Base-by-base conservation (phyloP, 78 protist genomes). In the Pigoraptor vietnamica region DNA sequence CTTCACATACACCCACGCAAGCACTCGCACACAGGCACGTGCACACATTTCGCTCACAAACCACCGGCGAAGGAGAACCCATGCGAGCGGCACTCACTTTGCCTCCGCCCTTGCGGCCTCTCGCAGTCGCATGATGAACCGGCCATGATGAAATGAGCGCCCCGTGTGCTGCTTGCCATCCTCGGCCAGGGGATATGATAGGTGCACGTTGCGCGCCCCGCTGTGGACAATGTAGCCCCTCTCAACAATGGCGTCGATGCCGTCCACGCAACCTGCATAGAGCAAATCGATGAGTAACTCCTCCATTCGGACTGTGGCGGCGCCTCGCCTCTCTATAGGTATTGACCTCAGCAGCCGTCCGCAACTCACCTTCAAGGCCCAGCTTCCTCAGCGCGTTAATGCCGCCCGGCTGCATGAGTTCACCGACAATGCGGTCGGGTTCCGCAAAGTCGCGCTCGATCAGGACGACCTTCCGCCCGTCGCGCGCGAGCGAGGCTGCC, bases 331-430 rank as follows among this genome's bases (percentile, higher is more conserved):
- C 56, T 40, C 56, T 14, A 2, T 40, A 19, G 2, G 2, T 14
- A 2, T 14, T 14, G 14, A 40, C 14, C 25, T 19, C 56, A 14
- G 25, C 56, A 40, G 56, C 14, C 2, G 2, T 2, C 2, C 82
- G 36, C 14, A 2, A 1, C 90, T 24, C 86, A 82, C 88, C 36
- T 23, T 88, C 95, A 89, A 96, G 89, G 29, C 96, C 97, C 34
- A 95, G 92, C 81, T 83, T 40, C 98, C 98, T 33, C 98, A 96
- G 24, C 97, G 98, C 95, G 94, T 97, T 92, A 95, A 95, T 91
- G 81, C 98, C 98, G 34, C 98, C 98, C 9, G 98, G 98, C 95
- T 96, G 98, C 92, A 96, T 93, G 37, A 96, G 93, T 90, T 96
- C 98, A 38, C 98, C 98, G 21, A 95, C 96, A 81, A 96, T 95